Base-by-base conservation (phyloP, 176 grass and related monocot genomes). In the Zoysia pacifica region DNA sequence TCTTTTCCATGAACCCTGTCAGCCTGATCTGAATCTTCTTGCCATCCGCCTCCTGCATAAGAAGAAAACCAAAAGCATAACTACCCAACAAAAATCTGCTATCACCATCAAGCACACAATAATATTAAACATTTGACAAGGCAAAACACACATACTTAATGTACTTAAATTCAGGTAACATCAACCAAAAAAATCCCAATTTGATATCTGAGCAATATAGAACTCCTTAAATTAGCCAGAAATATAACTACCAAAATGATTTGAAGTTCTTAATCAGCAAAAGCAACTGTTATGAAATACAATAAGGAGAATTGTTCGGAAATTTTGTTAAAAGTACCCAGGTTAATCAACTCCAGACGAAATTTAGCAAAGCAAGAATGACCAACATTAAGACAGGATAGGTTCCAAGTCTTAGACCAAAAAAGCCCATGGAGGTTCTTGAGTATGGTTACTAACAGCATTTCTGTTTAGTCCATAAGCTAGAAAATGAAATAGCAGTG, bases 1-100 rank as follows among this genome's bases (percentile, higher is more conserved):
- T 99, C 84, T 99, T 99, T 83, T 99, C 97, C 90, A 99, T 94
- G 82, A 99, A 99, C 45, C 97, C 97, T 40, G 97, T 99, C 13
- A 99, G 59, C 73, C 96, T 93, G 64, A 99, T 96, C 72, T 99
- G 97, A 72, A 99, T 93, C 58, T 99, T 89, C 76, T 96, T 99
- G 63, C 97, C 97, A 70, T 99, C 96, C 14, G 85, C 90, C 3
- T 78, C 87, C 88, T 97, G 79, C 58, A 77, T 54, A 67, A 71
- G 14, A 1, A 85, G 60, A 74, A 53, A 18, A 2, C 18, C 1
- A 67, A 71, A 87, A 50, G 0, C 46, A 18, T 8, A 39, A 67
- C 3, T 58, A 52, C 10, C 44, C 54, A 20, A 18, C 41, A 4
- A 36, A 8, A 62, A 81, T 38, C 1, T 20, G 15, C n/a, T 72